Base-by-base conservation (phyloP, 495 filamentous ascomycete species). In the Hypoxylon perforatum region DNA sequence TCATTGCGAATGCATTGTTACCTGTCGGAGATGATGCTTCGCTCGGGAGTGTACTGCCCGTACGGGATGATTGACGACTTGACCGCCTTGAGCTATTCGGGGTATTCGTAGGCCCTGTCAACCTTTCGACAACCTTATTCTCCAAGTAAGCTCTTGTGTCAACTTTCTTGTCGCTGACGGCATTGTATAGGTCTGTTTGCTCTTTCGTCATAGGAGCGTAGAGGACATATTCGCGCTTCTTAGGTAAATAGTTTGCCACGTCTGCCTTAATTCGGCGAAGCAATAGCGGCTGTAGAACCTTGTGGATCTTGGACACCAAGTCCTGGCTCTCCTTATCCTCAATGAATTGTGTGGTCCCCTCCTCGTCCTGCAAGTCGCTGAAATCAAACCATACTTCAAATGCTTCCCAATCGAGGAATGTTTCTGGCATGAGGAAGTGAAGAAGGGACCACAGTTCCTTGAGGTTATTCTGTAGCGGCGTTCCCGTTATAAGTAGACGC, bases 301-400 rank as follows among this genome's bases (percentile, higher is more conserved):
- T 87, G 73, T 98, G 95, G 69, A 99, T 90, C 36, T 92, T 93
- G 28, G 91, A 88, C 8, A 99, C 90, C 2, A 97, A 82, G 25
- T 91, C 91, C 47, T 91, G 87, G 75, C 93, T 94, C 57, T 88
- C 85, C 58, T 94, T 86, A 73, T 94, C 90, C 42, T 85, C 84
- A 14, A 94, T 82, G 67, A 93, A 89, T 48, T 91, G 84, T 38
- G 88, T 83, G 19, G 89, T 88, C 2, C 88, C 88, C 47, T 87
- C 80, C 54, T 85, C 83, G 54, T 96, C 92, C 59, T 94, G 85
- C 4, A 97, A 81, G 6, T 91, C 93, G 0, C 90, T 92, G 65
- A 99, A 99, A 71, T 99, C 94, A 65, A 99, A 99, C 92, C 93
- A 97, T 33, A 85, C 86, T 75, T 97, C 92, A 62, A 99, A 99